Conservation (phyloP, 2,329 filamentous ascomycete genomes). For the Beauveria sp. region DNA sequence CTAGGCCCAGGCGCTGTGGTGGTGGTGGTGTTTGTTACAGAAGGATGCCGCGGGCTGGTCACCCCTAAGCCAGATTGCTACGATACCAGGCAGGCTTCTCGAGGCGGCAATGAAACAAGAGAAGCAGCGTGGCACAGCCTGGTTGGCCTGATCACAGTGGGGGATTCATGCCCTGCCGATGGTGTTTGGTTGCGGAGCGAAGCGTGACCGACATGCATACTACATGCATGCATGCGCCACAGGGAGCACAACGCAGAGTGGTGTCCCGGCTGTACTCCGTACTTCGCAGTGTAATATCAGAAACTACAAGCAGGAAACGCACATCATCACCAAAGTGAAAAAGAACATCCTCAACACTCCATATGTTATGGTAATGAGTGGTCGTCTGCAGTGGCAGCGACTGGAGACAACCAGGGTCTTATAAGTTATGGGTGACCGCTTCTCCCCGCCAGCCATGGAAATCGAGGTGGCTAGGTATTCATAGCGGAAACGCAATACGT, state of each 20-base stretch:
- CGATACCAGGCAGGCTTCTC: background rate
- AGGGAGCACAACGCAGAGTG: background rate
- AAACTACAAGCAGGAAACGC: background rate
- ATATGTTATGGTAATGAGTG: no score
- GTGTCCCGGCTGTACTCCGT: no score
- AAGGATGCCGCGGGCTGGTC: background rate
- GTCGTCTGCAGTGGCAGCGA: no score
- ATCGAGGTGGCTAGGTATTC: no score
- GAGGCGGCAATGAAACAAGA: background rate
- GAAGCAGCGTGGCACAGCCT: conserved; percentile 1
- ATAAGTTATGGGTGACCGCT: background rate
- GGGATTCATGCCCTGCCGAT: conserved; percentile 1
- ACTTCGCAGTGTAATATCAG: background rate
- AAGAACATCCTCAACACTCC: no score
- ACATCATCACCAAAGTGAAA: no score
- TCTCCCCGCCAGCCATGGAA: background rate
- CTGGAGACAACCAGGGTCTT: background rate
- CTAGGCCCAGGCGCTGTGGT: background rate
- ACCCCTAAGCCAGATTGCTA: background rate
- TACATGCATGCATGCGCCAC: background rate
- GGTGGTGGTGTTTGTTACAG: background rate
- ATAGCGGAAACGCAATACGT: background rate
- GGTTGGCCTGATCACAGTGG: conserved; percentile 3
- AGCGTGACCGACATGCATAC: conserved; percentile 10
- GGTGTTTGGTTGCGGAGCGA: background rate